Percentiles rank a stretch among this genome's conserved stretches.
These are phyloP conservation scores for Solanum pennellii DNA, from an alignment of 257 asterid genomes.

Conservation along the genomic window DNA sequence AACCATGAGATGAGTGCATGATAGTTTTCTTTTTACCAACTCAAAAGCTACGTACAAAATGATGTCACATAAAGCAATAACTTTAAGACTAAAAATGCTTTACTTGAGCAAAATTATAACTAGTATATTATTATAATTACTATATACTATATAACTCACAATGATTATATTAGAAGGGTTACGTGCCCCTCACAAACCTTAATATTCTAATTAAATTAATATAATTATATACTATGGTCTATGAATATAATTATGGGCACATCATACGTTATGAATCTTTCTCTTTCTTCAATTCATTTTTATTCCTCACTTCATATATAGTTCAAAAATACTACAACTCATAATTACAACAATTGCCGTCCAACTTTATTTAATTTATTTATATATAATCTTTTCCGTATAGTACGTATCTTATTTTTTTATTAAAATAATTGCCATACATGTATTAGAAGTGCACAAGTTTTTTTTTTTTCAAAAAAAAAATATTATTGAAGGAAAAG, in stretches of 20 bases:
- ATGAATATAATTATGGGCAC: neutral
- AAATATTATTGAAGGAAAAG: neutral
- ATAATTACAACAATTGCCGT: neutral
- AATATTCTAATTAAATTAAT: neutral
- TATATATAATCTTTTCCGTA: neutral
- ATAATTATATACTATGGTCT: neutral
- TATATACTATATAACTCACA: neutral
- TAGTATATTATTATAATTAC: neutral
- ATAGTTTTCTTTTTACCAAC: neutral
- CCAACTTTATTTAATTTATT: neutral
- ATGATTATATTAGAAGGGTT: neutral
- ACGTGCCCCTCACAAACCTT: constrained; percentile 6
- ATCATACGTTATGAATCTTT: constrained; percentile 15
- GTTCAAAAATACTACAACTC: neutral
- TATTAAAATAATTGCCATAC: neutral
- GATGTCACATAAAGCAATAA: neutral
- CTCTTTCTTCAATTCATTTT: neutral
- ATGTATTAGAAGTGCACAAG: neutral
- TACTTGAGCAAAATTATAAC: neutral
- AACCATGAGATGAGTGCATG: neutral
- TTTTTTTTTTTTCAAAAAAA: neutral
- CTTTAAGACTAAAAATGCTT: neutral
- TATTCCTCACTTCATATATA: neutral
- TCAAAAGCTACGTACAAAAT: neutral
- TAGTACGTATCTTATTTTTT: neutral